Percentiles rank a stretch among this genome's conserved stretches.
Conservation (phyloP, 768 basidiomycete species). For the Gloeophyllum trabeum region DNA sequence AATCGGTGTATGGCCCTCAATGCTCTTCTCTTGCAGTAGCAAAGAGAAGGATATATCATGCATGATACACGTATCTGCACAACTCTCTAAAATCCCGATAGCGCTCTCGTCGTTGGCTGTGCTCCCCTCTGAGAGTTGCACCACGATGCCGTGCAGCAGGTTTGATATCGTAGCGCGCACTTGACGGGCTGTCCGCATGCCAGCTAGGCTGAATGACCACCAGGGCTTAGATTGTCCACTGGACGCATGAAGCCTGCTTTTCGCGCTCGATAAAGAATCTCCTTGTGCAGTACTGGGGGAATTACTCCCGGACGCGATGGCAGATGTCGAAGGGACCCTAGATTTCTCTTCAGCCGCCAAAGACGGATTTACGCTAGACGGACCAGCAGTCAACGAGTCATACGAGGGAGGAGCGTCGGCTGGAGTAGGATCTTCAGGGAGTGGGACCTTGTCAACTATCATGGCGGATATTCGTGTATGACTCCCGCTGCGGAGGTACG, state of each 20-base stretch:
- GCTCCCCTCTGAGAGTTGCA: constrained; percentile 13
- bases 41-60: constrained; percentile 38
- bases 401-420: constrained; percentile 18
- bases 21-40: constrained; percentile 49
- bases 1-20: constrained; percentile 54
- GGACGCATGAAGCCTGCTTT: neutral
- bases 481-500: too few relatives aligned
- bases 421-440: constrained; percentile 13
- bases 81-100: constrained; percentile 44
- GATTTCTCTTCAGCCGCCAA: neutral
- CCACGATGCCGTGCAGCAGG: constrained; percentile 39
- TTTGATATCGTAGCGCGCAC: constrained; percentile 39
- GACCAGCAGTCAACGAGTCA: constrained; percentile 5
- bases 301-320: neutral
- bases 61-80: constrained; percentile 44
- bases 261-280: neutral
- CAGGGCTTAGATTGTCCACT: constrained; percentile 5
- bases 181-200: constrained; percentile 26
- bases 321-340: neutral
- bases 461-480: constrained; percentile 5
- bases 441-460: constrained; percentile 14
- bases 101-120: constrained; percentile 5
- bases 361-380: neutral
- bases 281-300: neutral
- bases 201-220: constrained; percentile 10